A percentile compares a stretch with the other conserved stretches of the same genome.
phyloP scores from a whole-genome alignment of 2,329 filamentous ascomycete genomes.

The Pseudogymnoascus sp. region DNA sequence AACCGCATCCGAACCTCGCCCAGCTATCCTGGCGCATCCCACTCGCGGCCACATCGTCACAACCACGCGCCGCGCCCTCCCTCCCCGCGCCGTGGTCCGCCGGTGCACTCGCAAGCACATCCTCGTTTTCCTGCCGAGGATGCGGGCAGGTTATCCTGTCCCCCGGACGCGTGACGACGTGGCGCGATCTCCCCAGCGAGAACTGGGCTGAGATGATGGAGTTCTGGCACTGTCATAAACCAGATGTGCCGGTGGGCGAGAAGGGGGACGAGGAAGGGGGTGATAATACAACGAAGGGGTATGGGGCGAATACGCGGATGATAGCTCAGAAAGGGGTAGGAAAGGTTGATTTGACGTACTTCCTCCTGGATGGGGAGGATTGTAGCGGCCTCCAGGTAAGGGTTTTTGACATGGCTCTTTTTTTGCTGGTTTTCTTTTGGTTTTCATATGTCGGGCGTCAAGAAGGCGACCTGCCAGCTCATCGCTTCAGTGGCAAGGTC shows the following conservation, averaged over 20 bases:
- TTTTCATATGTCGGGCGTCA: conserved; percentile 35
- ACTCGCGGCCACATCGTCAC: conserved; percentile 18
- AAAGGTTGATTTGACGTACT: conserved; percentile 71
- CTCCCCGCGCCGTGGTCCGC: conserved; percentile 41
- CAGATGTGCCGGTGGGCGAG: conserved; percentile 43
- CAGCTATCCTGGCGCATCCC: conserved; percentile 49
- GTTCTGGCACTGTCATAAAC: conserved; percentile 99
- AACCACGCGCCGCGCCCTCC: conserved; percentile 14
- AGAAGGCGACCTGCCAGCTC: conserved; percentile 54
- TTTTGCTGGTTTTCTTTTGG: conserved; percentile 12
- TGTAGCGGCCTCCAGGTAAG: conserved; percentile 42
- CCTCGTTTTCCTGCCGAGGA: conserved; percentile 28
- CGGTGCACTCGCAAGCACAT: conserved; percentile 32
- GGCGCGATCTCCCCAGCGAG: conserved; percentile 92
- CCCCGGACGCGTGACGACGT: conserved; percentile 39
- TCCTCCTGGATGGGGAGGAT: conserved; percentile 62
- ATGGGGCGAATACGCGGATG: conserved; percentile 72
- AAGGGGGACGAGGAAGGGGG: conserved; percentile 16
- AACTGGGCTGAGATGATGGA: conserved; percentile 99
- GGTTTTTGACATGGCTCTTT: conserved; percentile 13
- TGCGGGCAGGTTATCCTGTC: conserved; percentile 37
- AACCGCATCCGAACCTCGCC: conserved; percentile 21
- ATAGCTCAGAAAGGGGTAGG: conserved; percentile 56
- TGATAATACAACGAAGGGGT: conserved; percentile 56
- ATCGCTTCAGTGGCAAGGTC: conserved; percentile 43